Evolutionary conservation across 1,284 basidiomycete species (phyloP), one percentile per base, ranked within the genome.

Genomic region (Leccinum fuscescens): DNA sequence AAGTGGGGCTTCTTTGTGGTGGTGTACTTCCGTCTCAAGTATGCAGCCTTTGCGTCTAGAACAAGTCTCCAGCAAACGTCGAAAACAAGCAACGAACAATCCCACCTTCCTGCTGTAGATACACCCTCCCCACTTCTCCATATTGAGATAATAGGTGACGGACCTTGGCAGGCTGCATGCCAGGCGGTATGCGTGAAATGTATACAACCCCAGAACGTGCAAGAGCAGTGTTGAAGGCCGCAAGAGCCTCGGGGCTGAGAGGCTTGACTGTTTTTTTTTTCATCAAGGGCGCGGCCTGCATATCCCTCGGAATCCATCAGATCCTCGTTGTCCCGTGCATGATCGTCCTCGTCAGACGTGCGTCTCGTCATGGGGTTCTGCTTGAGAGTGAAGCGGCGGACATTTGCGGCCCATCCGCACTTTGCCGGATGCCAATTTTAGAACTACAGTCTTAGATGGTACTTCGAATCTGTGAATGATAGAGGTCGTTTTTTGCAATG

Each of bases 161-260:
- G 44, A 99, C 93, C 77, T 99, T 99, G 29, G 93, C 84, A 24
- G 96, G 96, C 24, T 92, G 93, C 97, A 99, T 99, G 1, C 96
- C 97, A n/a, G 96, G 96, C 1, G 97, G 97, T 69, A 99, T 91
- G 44, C 96, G 84, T 15, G 94, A 97, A 58, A 99, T 94, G 76
- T 98, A 99, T 53, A 99, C 79, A 61, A 99, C 88, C 0, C 94
- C 96, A 42, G 92, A 83, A 31, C 80, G 80, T 46, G 88, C 84
- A 67, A 89, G 88, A 3, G 83, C 84, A 48, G 82, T 82, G 66
- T 87, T 84, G 75, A 88, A 93, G 12, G 81, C 85, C 49, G 85
- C 86, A 42, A 93, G 79, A 6, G 86, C 88, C 69, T 90, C 88
- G 3, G 80, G 79, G 1, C 86, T 89, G 50, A 93, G 77, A 1